Base-by-base conservation (phyloP, 305 asterid species). In the Fraxinus sp. region DNA sequence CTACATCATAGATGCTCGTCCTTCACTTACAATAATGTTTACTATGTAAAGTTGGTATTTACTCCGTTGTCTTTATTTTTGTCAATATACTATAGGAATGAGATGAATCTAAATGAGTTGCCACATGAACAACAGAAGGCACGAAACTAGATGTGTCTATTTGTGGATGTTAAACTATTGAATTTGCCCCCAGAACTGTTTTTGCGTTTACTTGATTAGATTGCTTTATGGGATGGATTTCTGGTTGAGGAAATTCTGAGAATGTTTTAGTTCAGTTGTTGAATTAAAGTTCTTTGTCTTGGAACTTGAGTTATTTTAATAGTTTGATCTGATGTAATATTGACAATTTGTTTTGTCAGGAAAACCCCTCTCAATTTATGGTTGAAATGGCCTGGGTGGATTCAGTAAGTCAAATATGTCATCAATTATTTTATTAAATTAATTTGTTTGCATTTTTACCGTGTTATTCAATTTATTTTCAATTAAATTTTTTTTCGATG, bases 311-410 rank as follows among this genome's bases (percentile, higher is more conserved):
- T 28, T 70, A 70, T 28, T 70, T 66, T 10, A 28, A 70, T 70
- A 70, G 41, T 30, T 70, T 30, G 75, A 9, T 3, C 20, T 82
- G 78, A 77, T 68, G 74, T 9, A 10, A 70, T 81, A 76, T 73
- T 18, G 8, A 16, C 36, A 44, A 82, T 82, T 70, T 72, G 76
- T 71, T 73, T 85, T 88, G 79, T 73, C 95, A 96, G 99, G 97
- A 94, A 84, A 93, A 92, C 18, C 96, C 98, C 5, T 91, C 97
- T 2, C 87, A 89, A 10, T 97, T 87, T 87, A 89, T 92, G 96
- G 98, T 91, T 57, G 98, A 92, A 87, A 94, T 95, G 97, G 97
- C 92, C 76, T 82, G 90, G 91, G 86, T 92, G 70, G 93, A 89
- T 82, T 84, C 93, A 41, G 99, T 95, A 87, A 93, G 99, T 92